Evolutionary conservation across 805 yeast species (phyloP).

Genomic region (Millerozyma miso): DNA sequence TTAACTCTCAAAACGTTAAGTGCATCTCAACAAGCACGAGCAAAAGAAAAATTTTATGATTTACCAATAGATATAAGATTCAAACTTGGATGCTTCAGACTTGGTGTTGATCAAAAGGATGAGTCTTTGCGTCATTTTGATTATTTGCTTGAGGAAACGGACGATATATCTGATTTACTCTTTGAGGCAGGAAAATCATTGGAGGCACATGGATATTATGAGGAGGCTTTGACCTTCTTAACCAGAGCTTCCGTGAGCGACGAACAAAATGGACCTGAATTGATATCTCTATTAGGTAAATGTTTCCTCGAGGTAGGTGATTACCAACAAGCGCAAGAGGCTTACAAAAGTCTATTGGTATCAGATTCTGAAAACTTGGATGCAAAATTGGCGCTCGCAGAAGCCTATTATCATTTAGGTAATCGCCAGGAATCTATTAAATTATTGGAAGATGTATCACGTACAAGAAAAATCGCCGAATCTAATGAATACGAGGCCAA

Average conservation of each 20-base stretch:
- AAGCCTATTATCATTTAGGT: conserved; percentile 66
- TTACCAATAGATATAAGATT: conserved; percentile 86
- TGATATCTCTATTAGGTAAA: conserved; percentile 61
- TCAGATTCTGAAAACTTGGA: conserved; percentile 64
- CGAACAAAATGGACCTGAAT: conserved; percentile 47
- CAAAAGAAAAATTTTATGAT: conserved; percentile 26
- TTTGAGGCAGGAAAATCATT: conserved; percentile 72
- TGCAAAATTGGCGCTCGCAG: conserved; percentile 74
- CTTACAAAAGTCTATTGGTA: conserved; percentile 51
- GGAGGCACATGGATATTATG: conserved; percentile 62
- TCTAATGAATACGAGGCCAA: conserved; percentile 1
- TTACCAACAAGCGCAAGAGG: conserved; percentile 58
- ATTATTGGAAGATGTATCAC: conserved; percentile 49
- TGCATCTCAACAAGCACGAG: conserved; percentile 10
- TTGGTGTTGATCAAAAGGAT: conserved; percentile 55
- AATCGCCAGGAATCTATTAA: conserved; percentile 54
- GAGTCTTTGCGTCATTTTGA: conserved; percentile 75
- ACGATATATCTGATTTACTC: conserved; percentile 69
- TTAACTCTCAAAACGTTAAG: conserved; percentile 24
- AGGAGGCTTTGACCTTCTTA: conserved; percentile 73
- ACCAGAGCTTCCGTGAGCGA: conserved; percentile 52
- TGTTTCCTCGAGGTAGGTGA: conserved; percentile 74
- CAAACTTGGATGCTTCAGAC: conserved; percentile 71
- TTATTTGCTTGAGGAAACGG: conserved; percentile 52
- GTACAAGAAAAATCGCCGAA: not conserved